Evolutionary conservation across 1,284 basidiomycete genomes (phyloP), one percentile per base, ranked within the genome.

Genomic region (Ceratobasidium sp.): DNA sequence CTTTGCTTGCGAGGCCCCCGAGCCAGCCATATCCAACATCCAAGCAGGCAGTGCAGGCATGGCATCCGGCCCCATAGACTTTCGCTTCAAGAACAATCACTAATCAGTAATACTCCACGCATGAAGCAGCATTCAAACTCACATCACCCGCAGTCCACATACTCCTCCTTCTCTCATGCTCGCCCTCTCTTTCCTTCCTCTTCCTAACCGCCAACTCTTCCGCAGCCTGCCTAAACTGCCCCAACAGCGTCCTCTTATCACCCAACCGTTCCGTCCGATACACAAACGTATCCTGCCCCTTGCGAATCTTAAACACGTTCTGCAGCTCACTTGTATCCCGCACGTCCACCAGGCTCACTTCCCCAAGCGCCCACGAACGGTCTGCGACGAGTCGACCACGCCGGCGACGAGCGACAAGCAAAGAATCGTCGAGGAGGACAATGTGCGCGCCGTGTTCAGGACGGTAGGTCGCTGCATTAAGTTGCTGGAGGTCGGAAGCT

Each of bases 381-480:
- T 98, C 97, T 0, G 97, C 98, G 0, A 98, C 93, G 47, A 98
- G 85, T 58, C 84, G 81, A 0, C 86, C 85, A 81, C 80, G 77
- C 70, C 89, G 82, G 77, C 86, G 85, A 64, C 92, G 87, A 0
- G 96, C 95, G 0, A 98, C 91, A 26, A 99, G 85, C 13, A 99
- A 88, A 13, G 93, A 86, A 80, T 99, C 98, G 78, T 97, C 95
- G 16, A 99, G 85, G 9, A 99, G 84, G 69, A 98, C 93, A 77
- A 99, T 91, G 75, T 92, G 91, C 43, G 97, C 94, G 50, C 89
- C 87, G 73, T 95, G 92, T 71, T 93, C 91, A 13, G 93, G 88
- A 81, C 95, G 97, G 86, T 98, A 99, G 0, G 98, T 99, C 1
- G 98, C 97, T 0, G 95, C 86, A 77, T 99, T 98, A 55, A 99